Evolutionary conservation across 1,139 yeast genomes (phyloP).

Genomic region (Candida tetrigidarum): DNA sequence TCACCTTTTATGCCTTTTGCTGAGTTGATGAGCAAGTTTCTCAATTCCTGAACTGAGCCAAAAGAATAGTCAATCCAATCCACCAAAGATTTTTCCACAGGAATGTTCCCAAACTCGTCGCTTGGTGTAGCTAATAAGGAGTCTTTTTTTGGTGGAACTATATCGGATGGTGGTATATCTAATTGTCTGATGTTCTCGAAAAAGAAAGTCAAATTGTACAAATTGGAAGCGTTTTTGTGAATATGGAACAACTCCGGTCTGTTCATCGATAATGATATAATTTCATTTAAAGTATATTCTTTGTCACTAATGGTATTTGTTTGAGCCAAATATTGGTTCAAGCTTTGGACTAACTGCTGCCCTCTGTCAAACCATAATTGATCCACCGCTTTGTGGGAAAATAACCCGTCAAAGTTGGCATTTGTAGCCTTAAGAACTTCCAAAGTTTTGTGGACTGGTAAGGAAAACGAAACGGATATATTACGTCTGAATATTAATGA

Average conservation of each 20-base stretch:
- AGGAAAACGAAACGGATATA: constrained; percentile 25
- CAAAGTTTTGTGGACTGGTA: constrained; percentile 23
- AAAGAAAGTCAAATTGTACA: constrained; percentile 63
- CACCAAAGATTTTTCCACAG: constrained; percentile 39
- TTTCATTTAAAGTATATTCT: constrained; percentile 35
- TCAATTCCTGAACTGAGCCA: constrained; percentile 71
- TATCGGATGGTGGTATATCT: constrained; percentile 14
- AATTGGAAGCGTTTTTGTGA: constrained; percentile 60
- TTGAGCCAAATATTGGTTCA: constrained; percentile 46
- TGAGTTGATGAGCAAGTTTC: constrained; percentile 63
- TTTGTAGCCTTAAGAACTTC: constrained; percentile 35
- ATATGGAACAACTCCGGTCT: constrained; percentile 52
- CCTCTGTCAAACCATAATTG: constrained; percentile 67
- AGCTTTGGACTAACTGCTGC: constrained; percentile 45
- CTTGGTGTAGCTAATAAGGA: constrained; percentile 52
- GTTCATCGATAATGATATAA: constrained; percentile 46
- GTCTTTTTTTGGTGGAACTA: constrained; percentile 28
- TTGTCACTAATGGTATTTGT: constrained; percentile 9
- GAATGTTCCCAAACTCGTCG: constrained; percentile 36
- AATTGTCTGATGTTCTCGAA: constrained; percentile 53
- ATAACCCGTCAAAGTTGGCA: constrained; percentile 56
- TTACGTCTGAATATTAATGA: constrained; percentile 7
- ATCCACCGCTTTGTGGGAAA: constrained; percentile 53
- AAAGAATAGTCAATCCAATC: constrained; percentile 58
- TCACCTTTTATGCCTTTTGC: constrained; percentile 72